These are phyloP conservation scores for Boletus eberwhitei DNA, from an alignment of 768 basidiomycete species.

Conservation along the genomic window DNA sequence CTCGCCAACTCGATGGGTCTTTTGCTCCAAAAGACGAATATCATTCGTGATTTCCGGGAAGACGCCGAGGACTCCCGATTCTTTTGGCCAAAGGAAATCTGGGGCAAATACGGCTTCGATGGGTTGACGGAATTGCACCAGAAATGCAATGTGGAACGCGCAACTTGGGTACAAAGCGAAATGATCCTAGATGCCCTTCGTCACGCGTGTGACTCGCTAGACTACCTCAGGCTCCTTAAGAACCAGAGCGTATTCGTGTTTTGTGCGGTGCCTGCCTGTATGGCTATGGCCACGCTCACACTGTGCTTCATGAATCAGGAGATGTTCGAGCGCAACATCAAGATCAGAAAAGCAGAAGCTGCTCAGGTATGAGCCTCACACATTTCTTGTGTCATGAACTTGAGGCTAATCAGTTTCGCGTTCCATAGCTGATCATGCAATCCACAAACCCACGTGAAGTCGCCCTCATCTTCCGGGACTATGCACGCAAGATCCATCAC, in stretches of 20 bases:
- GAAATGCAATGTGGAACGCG: conserved; percentile 56
- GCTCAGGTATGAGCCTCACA: conserved; percentile 54
- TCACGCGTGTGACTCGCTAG: conserved; percentile 81
- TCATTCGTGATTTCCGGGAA: conserved; percentile 92
- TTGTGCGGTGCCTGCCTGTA: conserved; percentile 88
- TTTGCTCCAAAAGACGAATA: conserved; percentile 96
- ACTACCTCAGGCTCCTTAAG: conserved; percentile 82
- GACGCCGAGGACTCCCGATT: conserved; percentile 79
- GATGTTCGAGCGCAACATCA: conserved; percentile 86
- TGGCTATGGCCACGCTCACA: conserved; percentile 94
- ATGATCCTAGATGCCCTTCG: conserved; percentile 88
- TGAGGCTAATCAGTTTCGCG: background rate
- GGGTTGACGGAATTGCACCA: conserved; percentile 68
- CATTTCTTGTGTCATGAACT: background rate
- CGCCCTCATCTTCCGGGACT: conserved; percentile 80
- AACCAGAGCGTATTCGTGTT: conserved; percentile 96
- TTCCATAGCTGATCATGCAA: conserved; percentile 77
- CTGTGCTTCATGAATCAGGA: conserved; percentile 90
- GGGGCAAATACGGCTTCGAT: conserved; percentile 73
- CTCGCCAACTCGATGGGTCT: conserved; percentile 95
- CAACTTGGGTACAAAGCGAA: conserved; percentile 77
- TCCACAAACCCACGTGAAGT: conserved; percentile 93
- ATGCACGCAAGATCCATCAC: conserved; percentile 77
- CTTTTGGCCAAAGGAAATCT: conserved; percentile 96
- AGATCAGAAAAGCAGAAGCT: conserved; percentile 91